Evolutionary conservation across 352 stramenopile species (phyloP), one percentile per base, ranked within the genome.

Genomic region (Phytophthora brassicae): DNA sequence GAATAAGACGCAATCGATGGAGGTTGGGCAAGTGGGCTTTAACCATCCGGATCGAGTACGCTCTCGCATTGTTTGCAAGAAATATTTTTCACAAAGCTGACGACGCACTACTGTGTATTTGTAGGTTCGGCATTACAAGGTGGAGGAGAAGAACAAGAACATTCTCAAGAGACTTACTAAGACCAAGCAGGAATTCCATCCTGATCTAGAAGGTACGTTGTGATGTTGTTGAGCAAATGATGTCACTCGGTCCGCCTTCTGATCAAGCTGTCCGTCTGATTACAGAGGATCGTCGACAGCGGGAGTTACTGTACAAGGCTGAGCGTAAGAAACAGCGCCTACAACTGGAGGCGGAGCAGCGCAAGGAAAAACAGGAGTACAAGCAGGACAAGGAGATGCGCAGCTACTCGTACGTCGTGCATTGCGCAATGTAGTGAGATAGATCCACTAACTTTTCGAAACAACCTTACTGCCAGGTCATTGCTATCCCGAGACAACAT

Each of bases 1-100:
- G 55, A 90, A 94, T 53, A 98, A 98, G 66, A 88, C 82, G 1
- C 59, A 70, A 35, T 77, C 75, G 22, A 98, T 98, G 90, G 91
- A 97, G 52, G 87, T 95, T 39, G 94, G 94, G 19, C 86, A 96
- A 75, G 91, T 98, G 2, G 82, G 84, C 48, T 93, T 90, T 52
- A 77, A 92, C 49, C 76, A 90, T 45, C 80, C 81, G 0, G 81
- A 90, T 4, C 69, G 81, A 45, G 83, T 88, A 62, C 54, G 67
- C 74, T 6, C 38, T 44, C n/a, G 5, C 14, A 20, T 57, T 60
- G n/a, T 46, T 33, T 29, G 33, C 2, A 52, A n/a, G n/a, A n/a
- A n/a, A 26, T 51, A 1, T 14, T 46, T 13, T 5, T 35, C 42
- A 23, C 4, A 3, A 47, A 41, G 5, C 16, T 54, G 22, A 53